Base-by-base conservation (phyloP, 257 asterid genomes). In the Apocynum venetum region DNA sequence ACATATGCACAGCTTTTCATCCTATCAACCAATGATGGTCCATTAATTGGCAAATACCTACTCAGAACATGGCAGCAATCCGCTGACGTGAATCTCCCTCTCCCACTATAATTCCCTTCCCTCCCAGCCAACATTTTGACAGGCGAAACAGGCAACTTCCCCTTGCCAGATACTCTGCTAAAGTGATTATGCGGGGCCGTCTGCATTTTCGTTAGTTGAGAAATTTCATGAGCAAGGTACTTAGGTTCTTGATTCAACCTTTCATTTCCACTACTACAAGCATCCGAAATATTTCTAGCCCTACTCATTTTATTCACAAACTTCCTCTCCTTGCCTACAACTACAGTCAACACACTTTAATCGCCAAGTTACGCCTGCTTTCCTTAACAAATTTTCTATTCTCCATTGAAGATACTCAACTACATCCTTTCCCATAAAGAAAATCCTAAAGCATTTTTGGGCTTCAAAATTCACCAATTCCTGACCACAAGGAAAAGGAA, bases 51-150 rank as follows among this genome's bases (percentile, higher is more conserved):
- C 78, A 91, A 83, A 88, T 93, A 95, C 53, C 91, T 88, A 85
- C 90, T 90, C 82, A 88, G 60, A 11, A 95, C 83, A 84, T 95
- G 98, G 86, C 99, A 89, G 83, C 93, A 83, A 72, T 95, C 99
- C 0, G 94, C 83, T 4, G 82, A 75, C 3, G 98, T 83, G 83
- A 95, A 93, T 82, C 92, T 87, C 76, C 99, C 99, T 74, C 92
- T 89, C 61, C 97, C 97, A 57, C 76, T 87, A 78, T 65, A 91
- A 82, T 95, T 93, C 75, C 86, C 85, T 80, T 95, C 98, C 81
- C 99, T 85, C 69, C 91, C 97, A 63, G 80, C 69, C 88, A 95
- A 78, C 99, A 95, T 93, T 73, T 87, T 80, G 80, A 93, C 91
- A 0, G 98, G 92, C 0, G 98, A 93, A 84, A 95, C 85, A 6